phyloP scores from a whole-genome alignment of 2,329 filamentous ascomycete genomes.

The Chaetomium sp. region DNA sequence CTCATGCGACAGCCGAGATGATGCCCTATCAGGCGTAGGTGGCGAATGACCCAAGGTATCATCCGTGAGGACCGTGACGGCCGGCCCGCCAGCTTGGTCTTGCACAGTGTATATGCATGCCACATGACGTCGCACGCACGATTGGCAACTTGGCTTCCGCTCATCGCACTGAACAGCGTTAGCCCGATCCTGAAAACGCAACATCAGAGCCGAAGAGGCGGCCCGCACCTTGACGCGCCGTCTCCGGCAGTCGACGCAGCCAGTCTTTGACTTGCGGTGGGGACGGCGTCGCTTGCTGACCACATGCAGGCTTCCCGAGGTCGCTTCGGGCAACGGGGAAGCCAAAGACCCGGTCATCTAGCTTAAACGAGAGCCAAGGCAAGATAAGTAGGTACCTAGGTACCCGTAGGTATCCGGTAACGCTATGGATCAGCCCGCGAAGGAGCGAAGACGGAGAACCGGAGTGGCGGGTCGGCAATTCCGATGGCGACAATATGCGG shows the following conservation, averaged over 20 bases:
- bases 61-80: not conserved
- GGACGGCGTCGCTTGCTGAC: conserved; percentile 8
- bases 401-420: too few species aligned
- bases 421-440: too few species aligned
- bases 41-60: not conserved
- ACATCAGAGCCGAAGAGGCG: not conserved
- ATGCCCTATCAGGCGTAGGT: not conserved
- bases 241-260: conserved; percentile 4
- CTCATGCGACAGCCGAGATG: too few species aligned
- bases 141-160: conserved; percentile 6
- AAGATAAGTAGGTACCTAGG: too few species aligned
- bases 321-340: too few species aligned
- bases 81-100: not conserved
- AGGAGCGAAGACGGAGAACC: too few species aligned
- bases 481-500: too few species aligned
- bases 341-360: too few species aligned
- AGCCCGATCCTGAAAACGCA: not conserved
- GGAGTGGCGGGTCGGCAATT: too few species aligned
- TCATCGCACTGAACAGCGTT: conserved; percentile 2
- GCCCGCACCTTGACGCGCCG: conserved; percentile 9
- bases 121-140: not conserved
- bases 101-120: not conserved
- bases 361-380: too few species aligned
- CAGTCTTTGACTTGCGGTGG: conserved; percentile 4
- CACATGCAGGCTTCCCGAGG: too few species aligned